A percentile compares a stretch with the other conserved stretches of the same genome.
phyloP scores from a whole-genome alignment of 2,329 filamentous ascomycete species.

The Ramichloridium luteum region DNA sequence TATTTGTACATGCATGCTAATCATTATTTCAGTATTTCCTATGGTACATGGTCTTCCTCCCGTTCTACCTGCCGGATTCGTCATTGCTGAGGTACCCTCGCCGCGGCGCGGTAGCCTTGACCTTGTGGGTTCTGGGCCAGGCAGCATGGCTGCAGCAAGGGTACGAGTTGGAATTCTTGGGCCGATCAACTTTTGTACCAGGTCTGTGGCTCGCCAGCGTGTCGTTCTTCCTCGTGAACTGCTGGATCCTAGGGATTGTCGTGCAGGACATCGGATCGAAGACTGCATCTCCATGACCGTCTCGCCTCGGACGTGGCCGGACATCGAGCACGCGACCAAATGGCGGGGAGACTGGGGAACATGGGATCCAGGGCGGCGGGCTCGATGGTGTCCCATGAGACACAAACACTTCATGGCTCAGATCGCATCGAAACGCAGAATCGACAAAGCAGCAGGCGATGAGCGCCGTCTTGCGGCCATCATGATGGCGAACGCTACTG shows the following conservation, averaged over 20 bases:
- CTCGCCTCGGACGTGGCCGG: too few relatives aligned
- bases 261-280: slow-evolving; percentile 54
- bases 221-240: slow-evolving; percentile 73
- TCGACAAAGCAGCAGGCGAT: too few relatives aligned
- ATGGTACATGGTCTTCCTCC: slow-evolving; percentile 92
- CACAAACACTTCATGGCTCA: too few relatives aligned
- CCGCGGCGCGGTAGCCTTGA: slow-evolving; percentile 52
- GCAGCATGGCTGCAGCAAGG: slow-evolving; percentile 39
- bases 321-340: too few relatives aligned
- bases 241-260: slow-evolving; percentile 74
- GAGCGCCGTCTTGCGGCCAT: too few relatives aligned
- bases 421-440: too few relatives aligned
- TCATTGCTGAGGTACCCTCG: slow-evolving; percentile 50
- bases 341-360: too few relatives aligned
- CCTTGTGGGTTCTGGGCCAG: slow-evolving; percentile 66
- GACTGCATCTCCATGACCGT: too few relatives aligned
- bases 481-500: too few relatives aligned
- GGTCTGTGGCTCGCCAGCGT: slow-evolving; percentile 68
- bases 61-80: slow-evolving; percentile 75
- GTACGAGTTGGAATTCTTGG: slow-evolving; percentile 46
- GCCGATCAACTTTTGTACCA: slow-evolving; percentile 69
- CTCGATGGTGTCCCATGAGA: too few relatives aligned
- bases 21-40: slow-evolving; percentile 67
- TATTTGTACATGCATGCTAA: slow-evolving; percentile 6
- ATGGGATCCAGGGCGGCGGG: too few relatives aligned